These are phyloP conservation scores for Clarireedia hainanense DNA, from an alignment of 2,329 filamentous ascomycete genomes.

Conservation along the genomic window DNA sequence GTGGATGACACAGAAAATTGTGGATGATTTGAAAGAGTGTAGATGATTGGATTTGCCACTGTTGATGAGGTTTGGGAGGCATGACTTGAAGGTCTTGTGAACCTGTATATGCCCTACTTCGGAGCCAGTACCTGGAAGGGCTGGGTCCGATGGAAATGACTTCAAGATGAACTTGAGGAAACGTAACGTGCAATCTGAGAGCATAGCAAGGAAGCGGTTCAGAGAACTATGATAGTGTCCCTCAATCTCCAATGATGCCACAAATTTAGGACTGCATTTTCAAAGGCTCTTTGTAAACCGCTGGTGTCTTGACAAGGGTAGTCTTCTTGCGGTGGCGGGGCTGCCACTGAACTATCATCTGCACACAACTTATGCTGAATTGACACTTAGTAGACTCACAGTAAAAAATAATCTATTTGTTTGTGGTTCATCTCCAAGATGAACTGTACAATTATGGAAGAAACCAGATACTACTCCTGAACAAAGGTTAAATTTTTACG, in stretches of 20 bases:
- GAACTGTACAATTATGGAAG: too few relatives aligned
- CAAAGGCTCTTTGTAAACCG: neutral
- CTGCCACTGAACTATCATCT: neutral
- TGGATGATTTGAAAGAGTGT: neutral
- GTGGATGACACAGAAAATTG: neutral
- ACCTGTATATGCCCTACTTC: neutral
- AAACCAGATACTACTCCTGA: too few relatives aligned
- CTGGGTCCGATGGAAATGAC: neutral
- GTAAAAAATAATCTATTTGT: too few relatives aligned
- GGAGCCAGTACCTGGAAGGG: neutral
- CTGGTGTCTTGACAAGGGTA: neutral
- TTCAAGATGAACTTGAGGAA: neutral
- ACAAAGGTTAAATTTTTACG: too few relatives aligned
- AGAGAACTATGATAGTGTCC: neutral
- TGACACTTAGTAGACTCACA: neutral
- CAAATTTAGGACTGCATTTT: neutral
- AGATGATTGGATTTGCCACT: conserved; percentile 7
- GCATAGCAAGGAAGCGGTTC: neutral
- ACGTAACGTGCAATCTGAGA: neutral
- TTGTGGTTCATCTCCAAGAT: too few relatives aligned
- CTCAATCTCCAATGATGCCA: neutral
- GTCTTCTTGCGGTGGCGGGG: neutral
- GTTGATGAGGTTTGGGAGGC: conserved; percentile 3
- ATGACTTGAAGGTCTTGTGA: conserved; percentile 5
- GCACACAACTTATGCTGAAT: neutral